phyloP scores from a whole-genome alignment of 2,329 filamentous ascomycete genomes.

The Diaporthe capsici region DNA sequence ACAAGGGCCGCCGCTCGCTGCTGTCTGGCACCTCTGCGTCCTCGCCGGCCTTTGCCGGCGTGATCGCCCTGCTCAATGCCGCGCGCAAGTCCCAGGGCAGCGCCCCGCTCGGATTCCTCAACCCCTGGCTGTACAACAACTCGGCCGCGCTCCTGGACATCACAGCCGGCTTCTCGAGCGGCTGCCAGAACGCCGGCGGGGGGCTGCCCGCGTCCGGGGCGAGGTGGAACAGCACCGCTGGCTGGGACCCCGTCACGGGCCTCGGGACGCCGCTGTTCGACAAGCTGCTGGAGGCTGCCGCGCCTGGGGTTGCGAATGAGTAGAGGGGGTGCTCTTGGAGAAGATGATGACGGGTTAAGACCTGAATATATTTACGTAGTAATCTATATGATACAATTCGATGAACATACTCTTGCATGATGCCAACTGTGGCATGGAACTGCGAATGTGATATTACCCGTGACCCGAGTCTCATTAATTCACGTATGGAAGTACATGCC shows the following conservation, averaged over 20 bases:
- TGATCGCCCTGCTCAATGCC: conserved; percentile 59
- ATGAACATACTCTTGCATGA: neutral
- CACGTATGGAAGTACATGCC: neutral
- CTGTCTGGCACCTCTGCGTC: conserved; percentile 54
- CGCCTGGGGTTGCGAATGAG: conserved; percentile 34
- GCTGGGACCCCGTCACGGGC: conserved; percentile 49
- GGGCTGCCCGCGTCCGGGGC: conserved; percentile 28
- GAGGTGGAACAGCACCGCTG: conserved; percentile 56
- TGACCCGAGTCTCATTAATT: neutral
- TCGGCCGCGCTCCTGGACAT: conserved; percentile 50
- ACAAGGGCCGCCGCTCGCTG: conserved; percentile 47
- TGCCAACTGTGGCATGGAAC: no score
- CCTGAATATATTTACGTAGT: no score
- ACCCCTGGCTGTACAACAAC: conserved; percentile 53
- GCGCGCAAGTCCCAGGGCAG: conserved; percentile 53
- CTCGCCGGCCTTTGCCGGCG: conserved; percentile 55
- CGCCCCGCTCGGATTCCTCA: conserved; percentile 55
- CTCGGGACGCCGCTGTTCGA: conserved; percentile 40
- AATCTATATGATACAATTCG: neutral
- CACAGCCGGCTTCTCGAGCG: conserved; percentile 44
- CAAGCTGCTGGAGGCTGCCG: conserved; percentile 32
- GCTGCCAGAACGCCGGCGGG: conserved; percentile 25
- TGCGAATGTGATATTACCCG: neutral
- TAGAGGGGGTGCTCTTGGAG: neutral
- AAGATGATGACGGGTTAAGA: neutral